phyloP scores from a whole-genome alignment of 148 eudicot species.

The Dianthus caryophyllus region DNA sequence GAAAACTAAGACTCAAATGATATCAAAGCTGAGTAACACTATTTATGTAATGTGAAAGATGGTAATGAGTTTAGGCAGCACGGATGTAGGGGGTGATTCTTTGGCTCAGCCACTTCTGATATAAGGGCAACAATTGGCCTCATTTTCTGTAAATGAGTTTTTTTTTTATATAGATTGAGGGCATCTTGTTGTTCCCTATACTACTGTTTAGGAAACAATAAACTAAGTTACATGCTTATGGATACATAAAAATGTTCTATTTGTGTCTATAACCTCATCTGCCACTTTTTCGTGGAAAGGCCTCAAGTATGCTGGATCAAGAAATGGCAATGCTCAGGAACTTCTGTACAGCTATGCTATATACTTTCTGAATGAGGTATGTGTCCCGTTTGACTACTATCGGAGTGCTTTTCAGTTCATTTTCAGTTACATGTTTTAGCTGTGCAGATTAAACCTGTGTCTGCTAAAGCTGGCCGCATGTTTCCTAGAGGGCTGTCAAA shows the following conservation, averaged over 20 bases:
- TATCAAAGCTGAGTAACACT: too few species aligned
- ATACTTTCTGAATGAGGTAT: constrained; percentile 86
- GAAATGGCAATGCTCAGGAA: constrained; percentile 75
- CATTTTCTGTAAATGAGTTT: too few species aligned
- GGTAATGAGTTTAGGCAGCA: too few species aligned
- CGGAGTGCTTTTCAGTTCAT: constrained; percentile 11
- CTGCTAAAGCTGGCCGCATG: constrained; percentile 37
- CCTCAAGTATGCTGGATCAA: constrained; percentile 88
- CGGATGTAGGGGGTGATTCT: too few species aligned
- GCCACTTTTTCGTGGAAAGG: constrained; percentile 40
- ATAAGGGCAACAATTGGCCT: too few species aligned
- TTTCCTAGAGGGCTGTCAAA: constrained; percentile 66
- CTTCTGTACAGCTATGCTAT: constrained; percentile 70
- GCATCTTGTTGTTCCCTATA: background rate
- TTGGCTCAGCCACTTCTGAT: too few species aligned
- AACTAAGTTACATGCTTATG: too few species aligned
- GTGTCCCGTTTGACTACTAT: constrained; percentile 20
- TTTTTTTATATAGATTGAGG: background rate
- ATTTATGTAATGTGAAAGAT: too few species aligned
- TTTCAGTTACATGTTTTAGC: constrained; percentile 11
- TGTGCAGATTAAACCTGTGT: constrained; percentile 81
- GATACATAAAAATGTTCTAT: background rate
- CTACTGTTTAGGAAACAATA: background rate
- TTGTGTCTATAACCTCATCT: background rate
- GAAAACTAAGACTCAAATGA: too few species aligned